Percentiles rank a stretch among this genome's conserved stretches.
phyloP scores from a whole-genome alignment of 1,284 basidiomycete species.

The Ganoderma meredithae region DNA sequence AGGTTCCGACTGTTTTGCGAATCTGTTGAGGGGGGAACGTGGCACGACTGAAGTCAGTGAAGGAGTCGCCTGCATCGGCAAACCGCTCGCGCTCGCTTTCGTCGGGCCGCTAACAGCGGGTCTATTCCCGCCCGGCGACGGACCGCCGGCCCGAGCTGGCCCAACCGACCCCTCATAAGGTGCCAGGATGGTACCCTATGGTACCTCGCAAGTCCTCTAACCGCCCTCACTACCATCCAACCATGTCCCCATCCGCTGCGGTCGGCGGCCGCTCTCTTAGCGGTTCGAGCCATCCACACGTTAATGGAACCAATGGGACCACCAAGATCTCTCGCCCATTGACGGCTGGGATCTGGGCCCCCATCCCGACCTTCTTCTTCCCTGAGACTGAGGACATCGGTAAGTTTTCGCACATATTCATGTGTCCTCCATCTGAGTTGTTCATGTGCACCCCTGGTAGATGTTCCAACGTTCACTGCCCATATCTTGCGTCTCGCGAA shows the following conservation, averaged over 20 bases:
- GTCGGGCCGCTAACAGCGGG: conserved; percentile 11
- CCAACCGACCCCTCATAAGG: conserved; percentile 14
- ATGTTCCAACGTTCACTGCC: conserved; percentile 74
- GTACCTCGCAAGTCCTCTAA: conserved; percentile 9
- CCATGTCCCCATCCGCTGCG: conserved; percentile 19
- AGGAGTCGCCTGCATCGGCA: neutral
- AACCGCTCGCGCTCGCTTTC: neutral
- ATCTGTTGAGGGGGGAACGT: neutral
- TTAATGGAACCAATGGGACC: conserved; percentile 31
- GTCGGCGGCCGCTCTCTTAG: conserved; percentile 13
- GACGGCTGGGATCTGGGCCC: conserved; percentile 83
- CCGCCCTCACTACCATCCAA: conserved; percentile 7
- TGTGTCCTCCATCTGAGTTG: neutral
- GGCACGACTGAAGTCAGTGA: neutral
- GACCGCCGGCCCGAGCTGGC: conserved; percentile 26
- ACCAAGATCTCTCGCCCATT: conserved; percentile 53
- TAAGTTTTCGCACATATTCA: conserved; percentile 43
- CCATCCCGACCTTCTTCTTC: conserved; percentile 86
- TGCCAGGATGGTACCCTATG: neutral
- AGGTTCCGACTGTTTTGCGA: conserved; percentile 16
- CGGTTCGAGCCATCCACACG: conserved; percentile 8
- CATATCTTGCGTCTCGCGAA: conserved; percentile 76
- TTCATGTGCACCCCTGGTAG: conserved; percentile 46
- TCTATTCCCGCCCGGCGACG: conserved; percentile 10
- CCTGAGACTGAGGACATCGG: conserved; percentile 81